Percentiles rank a stretch among this genome's conserved stretches.
Conservation (phyloP, 805 yeast genomes). For the Candida berthetii region DNA sequence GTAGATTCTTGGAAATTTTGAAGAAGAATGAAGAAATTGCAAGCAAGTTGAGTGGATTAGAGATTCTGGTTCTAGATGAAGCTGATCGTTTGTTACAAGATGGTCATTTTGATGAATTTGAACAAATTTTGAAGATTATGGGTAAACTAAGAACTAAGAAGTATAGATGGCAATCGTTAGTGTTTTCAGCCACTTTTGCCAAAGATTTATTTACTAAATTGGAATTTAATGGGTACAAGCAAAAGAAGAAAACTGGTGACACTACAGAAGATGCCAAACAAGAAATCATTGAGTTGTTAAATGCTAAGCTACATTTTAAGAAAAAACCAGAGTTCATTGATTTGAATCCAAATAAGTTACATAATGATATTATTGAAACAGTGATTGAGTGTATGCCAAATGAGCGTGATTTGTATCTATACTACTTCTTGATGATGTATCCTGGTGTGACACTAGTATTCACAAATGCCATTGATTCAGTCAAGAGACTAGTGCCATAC, state of each 20-base stretch:
- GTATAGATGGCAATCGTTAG: constrained; percentile 68
- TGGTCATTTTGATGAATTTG: constrained; percentile 93
- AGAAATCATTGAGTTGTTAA: constrained; percentile 60
- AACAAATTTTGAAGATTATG: constrained; percentile 66
- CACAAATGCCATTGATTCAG: constrained; percentile 94
- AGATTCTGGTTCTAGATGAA: constrained; percentile 76
- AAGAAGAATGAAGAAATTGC: constrained; percentile 48
- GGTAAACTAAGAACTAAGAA: constrained; percentile 42
- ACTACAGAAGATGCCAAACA: constrained; percentile 31
- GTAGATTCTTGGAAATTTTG: constrained; percentile 78
- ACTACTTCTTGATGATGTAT: constrained; percentile 79
- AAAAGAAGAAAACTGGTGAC: constrained; percentile 16
- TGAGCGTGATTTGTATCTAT: constrained; percentile 85
- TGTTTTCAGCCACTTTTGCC: constrained; percentile 94
- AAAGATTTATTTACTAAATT: constrained; percentile 76
- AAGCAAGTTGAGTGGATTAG: constrained; percentile 34
- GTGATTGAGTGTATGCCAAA: constrained; percentile 85
- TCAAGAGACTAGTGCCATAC: constrained; percentile 75
- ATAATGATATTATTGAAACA: constrained; percentile 73
- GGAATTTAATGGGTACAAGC: constrained; percentile 30
- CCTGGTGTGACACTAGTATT: constrained; percentile 89
- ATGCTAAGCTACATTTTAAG: constrained; percentile 65
- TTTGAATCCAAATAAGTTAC: constrained; percentile 78
- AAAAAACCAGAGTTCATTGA: constrained; percentile 71
- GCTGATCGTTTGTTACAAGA: constrained; percentile 94